Base-by-base conservation (phyloP, 129 eudicot genomes). In the Chrysanthemum makinoi region DNA sequence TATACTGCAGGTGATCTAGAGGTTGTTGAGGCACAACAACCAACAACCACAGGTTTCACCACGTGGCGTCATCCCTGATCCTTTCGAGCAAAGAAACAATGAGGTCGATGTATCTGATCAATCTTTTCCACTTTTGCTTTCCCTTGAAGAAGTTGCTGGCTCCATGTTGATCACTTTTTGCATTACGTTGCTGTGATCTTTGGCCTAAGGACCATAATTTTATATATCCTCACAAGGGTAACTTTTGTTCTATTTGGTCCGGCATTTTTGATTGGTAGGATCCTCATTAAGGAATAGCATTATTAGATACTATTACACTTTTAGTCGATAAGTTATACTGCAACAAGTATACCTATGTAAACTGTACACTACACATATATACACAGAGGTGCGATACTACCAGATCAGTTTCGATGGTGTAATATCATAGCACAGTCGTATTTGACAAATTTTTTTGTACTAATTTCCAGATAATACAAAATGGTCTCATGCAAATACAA, bases 1-100 rank as follows among this genome's bases (percentile, higher is more conserved):
- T 50, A 0, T 33, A 33, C 43, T 62, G 65, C 76, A 77, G 81
- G 69, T 68, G 70, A 65, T 74, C 43, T 33, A 2, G 56, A 19
- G 20, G 71, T 39, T 16, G 71, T 10, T 50, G 22, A 19, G 20
- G 58, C 62, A 33, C 24, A 68, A 22, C 24, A 22, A 20, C 20
- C 0, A 20, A 1, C 0, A 20, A 1, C 20, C 1, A 20, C 1
- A 1, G 1, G 1, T 46, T 47, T 26, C 1, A 20, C 1, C 1
- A 1, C 20, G 43, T 14, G 55, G 12, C 13, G 20, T 20, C 20
- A 1, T 20, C 20, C 20, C 20, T 11, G 15, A 49, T 62, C 55
- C 14, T 4, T 48, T 59, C 2, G 15, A 68, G 69, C 75, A 62
- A 50, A 69, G 44, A 9, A 52, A 74, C 72, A 60, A 7, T 44